These are phyloP conservation scores for Tolypocladium amazonense DNA, from an alignment of 2,329 filamentous ascomycete species.

Conservation along the genomic window DNA sequence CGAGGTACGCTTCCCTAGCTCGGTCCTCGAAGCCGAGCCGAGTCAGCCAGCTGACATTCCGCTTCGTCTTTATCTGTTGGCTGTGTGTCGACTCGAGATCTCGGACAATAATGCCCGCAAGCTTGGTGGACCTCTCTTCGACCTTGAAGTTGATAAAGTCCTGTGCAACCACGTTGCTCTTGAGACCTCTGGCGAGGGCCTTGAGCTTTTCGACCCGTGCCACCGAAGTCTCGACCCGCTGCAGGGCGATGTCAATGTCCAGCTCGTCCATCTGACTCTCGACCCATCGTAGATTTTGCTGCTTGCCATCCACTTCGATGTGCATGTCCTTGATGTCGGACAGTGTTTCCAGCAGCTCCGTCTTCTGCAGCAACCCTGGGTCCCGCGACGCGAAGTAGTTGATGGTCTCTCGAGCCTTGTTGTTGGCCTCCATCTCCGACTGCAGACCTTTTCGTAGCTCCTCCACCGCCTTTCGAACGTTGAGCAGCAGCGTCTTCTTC, in stretches of 20 bases:
- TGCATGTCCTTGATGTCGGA: conserved; percentile 78
- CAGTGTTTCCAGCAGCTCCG: conserved; percentile 67
- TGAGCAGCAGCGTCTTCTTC: conserved; percentile 72
- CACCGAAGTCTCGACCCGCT: conserved; percentile 79
- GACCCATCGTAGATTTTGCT: conserved; percentile 92
- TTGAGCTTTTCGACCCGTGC: conserved; percentile 76
- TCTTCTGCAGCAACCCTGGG: conserved; percentile 65
- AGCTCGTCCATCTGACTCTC: conserved; percentile 92
- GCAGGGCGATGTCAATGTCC: conserved; percentile 89
- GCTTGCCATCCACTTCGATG: conserved; percentile 92
- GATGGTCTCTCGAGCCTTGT: conserved; percentile 74
- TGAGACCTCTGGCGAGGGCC: conserved; percentile 65
- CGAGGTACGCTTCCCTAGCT: conserved; percentile 77
- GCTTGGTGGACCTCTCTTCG: conserved; percentile 68
- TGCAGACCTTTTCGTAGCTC: conserved; percentile 78
- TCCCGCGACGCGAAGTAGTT: conserved; percentile 78
- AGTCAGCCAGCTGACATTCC: conserved; percentile 74
- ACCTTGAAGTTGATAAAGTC: conserved; percentile 89
- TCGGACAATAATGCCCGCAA: conserved; percentile 67
- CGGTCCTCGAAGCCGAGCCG: conserved; percentile 83
- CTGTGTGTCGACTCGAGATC: conserved; percentile 70
- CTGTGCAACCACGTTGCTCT: conserved; percentile 77
- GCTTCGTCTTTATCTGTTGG: conserved; percentile 65
- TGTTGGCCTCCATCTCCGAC: conserved; percentile 77
- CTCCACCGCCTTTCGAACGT: conserved; percentile 86